Evolutionary conservation across 345 rosid species (phyloP), one percentile per base, ranked within the genome.

Genomic region (Salix brachista): DNA sequence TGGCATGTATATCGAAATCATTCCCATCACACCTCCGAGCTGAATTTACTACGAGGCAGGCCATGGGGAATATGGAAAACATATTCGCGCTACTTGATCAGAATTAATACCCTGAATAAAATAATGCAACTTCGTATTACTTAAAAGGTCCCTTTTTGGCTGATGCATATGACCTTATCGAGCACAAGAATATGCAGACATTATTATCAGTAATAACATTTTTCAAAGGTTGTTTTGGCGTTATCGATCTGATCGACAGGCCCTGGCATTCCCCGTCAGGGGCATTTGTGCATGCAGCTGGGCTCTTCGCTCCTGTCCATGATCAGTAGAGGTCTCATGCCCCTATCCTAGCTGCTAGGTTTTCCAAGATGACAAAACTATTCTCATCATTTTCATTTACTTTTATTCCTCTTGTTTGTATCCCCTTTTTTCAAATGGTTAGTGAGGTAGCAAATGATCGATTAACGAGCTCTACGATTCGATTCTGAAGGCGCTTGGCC

Each of bases 121-220:
- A 16, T 67, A 67, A 8, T 67, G 13, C 48, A 37, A 19, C 44
- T 67, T 37, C 2, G 1, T 25, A 36, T 50, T 74, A 60, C 64
- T 64, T 71, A 67, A 72, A 77, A 37, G 36, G 41, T 6, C 39
- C 64, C 5, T 6, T 41, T 74, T 77, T 77, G 81, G 84, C 78
- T 8, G 65, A 69, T 74, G 32, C 30, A 34, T 52, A 16, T 65
- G 81, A 69, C 65, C 32, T 50, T 70, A 32, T 8, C 4, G 69
- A 19, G 8, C 56, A 25, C 50, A 74, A 52, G 81, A 80, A 74
- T 77, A 80, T 66, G 71, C 66, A 77, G 34, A 44, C 48, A 46
- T 73, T 61, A 12, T 25, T 19, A 36, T 25, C 26, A 21, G 28
- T 67, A 8, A 30, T 58, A 41, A 14, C 67, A 62, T 61, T 58